Evolutionary conservation across 768 basidiomycete genomes (phyloP).

Genomic region (Cubamyces lactineus): DNA sequence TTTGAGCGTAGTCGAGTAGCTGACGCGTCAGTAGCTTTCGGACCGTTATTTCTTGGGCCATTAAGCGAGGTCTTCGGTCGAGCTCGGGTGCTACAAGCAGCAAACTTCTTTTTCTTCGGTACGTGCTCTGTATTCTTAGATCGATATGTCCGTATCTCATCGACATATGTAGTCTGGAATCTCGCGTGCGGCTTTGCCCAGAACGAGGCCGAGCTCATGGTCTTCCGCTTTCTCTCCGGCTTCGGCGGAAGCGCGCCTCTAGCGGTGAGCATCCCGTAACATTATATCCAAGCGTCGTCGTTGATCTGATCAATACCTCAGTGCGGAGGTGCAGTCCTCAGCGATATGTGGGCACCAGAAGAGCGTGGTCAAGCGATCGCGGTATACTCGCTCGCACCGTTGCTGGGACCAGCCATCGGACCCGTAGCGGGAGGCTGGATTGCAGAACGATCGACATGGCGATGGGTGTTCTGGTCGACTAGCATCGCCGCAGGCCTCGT

Average conservation of each 20-base stretch:
- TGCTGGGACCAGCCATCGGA: conserved; percentile 68
- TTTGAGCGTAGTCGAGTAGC: conserved; percentile 14
- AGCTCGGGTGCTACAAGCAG: conserved; percentile 57
- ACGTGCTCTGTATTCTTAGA: conserved; percentile 5
- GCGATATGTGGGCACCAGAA: conserved; percentile 64
- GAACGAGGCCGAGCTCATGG: conserved; percentile 59
- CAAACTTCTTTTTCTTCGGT: conserved; percentile 74
- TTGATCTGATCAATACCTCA: not conserved
- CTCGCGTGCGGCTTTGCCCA: conserved; percentile 61
- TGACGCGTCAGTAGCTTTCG: conserved; percentile 44
- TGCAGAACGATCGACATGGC: conserved; percentile 40
- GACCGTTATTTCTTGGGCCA: conserved; percentile 54
- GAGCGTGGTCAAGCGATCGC: conserved; percentile 68
- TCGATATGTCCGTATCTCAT: not conserved
- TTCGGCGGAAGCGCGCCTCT: conserved; percentile 75
- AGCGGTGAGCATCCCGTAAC: conserved; percentile 36
- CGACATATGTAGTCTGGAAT: conserved; percentile 53
- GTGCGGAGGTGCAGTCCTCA: conserved; percentile 66
- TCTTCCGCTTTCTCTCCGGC: conserved; percentile 70
- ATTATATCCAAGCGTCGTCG: not conserved
- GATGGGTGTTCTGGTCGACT: conserved; percentile 66
- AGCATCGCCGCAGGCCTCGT: conserved; percentile 57
- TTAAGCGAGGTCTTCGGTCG: conserved; percentile 75
- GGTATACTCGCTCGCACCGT: conserved; percentile 64
- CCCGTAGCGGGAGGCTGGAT: conserved; percentile 72